Evolutionary conservation across 1,139 yeast species (phyloP), one percentile per base, ranked within the genome.

Genomic region (Kurtzmaniella quercitrusa): DNA sequence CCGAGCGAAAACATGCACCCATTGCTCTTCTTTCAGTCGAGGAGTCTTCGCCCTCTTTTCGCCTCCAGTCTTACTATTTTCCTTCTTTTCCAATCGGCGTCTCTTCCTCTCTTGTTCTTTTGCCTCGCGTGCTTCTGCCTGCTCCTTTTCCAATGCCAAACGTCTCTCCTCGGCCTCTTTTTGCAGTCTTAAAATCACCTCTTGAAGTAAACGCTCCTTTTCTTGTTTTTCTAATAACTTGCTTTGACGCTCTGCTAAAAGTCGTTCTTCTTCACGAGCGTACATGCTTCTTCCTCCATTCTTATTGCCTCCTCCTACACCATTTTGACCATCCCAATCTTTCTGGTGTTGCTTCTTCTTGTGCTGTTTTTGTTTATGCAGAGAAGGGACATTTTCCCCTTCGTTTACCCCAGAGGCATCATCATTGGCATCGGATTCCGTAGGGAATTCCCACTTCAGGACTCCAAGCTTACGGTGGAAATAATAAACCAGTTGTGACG

Each of bases 1-100:
- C 21, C 75, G 66, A 2, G 97, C 98, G 60, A 93, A 80, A 27
- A 75, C 62, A 41, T 65, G 70, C 17, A 74, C 73, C 90, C 91
- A 86, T 37, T 44, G 50, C 17, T 48, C 52, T n/a, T 19, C 15
- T 19, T 19, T 21, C 25, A 19, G 27, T 19, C 38, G 23, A 36
- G 15, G 9, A 10, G 38, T 9, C 23, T 33, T 43, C 38, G 14
- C 16, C 21, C 34, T 31, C 33, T 23, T 41, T 25, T 37, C 18
- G 16, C 19, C 33, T 37, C 46, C n/a, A 10, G 34, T 15, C 52
- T 27, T 43, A 48, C 34, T 44, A 48, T 37, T 46, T 7, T 10
- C 12, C 46, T 44, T 40, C 47, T 51, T 37, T 39, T 36, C 38
- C 12, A 36, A 36, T 34, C 50, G 47, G 37, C 49, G 51, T 21